Conservation (phyloP, 257 asterid genomes). For the Perilla frutescens region DNA sequence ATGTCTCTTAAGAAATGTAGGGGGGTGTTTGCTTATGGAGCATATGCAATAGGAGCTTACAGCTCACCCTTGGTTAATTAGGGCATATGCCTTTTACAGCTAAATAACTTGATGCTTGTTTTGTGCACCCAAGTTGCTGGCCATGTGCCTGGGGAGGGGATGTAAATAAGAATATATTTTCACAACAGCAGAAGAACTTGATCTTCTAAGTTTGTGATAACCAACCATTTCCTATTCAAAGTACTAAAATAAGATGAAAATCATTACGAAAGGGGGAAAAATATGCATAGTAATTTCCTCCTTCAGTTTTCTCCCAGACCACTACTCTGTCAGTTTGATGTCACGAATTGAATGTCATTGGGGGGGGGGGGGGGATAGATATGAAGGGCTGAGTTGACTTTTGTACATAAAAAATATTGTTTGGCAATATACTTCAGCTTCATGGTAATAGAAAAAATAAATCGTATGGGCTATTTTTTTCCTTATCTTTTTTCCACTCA, state of each 20-base stretch:
- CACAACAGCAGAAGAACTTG: not conserved
- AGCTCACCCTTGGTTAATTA: not conserved
- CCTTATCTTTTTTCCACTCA: not conserved
- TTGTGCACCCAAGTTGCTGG: not conserved
- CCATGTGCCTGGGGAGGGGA: not conserved
- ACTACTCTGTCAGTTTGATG: constrained; percentile 1
- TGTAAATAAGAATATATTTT: constrained; percentile 1
- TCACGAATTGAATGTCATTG: not conserved
- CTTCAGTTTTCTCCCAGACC: no score
- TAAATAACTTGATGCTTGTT: not conserved
- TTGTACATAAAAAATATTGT: not conserved
- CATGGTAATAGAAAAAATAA: not conserved
- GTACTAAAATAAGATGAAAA: not conserved
- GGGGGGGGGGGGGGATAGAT: not conserved
- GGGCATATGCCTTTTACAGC: not conserved
- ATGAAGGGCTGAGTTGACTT: not conserved
- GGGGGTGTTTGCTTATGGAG: not conserved
- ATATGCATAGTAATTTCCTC: not conserved
- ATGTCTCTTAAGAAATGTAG: not conserved
- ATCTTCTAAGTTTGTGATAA: not conserved
- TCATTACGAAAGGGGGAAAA: not conserved
- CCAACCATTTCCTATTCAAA: not conserved
- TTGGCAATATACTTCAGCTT: not conserved
- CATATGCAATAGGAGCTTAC: not conserved
- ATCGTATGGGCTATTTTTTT: not conserved